Conservation (phyloP, 371 early-diverging fungal genomes). For the Syncephalastrum contaminatum region DNA sequence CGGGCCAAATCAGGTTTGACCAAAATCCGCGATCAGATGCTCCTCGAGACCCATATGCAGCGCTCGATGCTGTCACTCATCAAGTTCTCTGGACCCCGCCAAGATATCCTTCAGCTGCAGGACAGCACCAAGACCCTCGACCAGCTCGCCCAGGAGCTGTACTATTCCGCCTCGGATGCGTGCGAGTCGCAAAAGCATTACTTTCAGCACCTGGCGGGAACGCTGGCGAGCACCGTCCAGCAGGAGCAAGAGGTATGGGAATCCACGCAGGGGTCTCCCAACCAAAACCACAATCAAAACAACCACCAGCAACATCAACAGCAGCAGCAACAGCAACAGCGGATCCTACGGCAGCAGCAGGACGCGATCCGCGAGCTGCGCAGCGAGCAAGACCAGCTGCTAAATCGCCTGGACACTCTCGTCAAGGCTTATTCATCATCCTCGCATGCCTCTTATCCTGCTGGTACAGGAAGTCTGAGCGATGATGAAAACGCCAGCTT, state of each 20-base stretch:
- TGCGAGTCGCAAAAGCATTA: conserved; percentile 10
- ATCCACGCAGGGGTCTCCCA: too few relatives aligned
- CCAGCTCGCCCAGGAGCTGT: conserved; percentile 13
- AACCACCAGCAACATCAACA: background rate
- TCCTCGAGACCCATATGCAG: conserved; percentile 14
- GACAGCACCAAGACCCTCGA: conserved; percentile 5
- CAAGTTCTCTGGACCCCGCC: conserved; percentile 3
- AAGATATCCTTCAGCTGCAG: conserved; percentile 6
- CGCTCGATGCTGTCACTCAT: conserved; percentile 10
- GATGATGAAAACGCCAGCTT: conserved; percentile 14
- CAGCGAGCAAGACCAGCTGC: background rate
- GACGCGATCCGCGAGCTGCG: background rate
- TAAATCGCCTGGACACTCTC: too few relatives aligned
- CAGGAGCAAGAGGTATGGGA: background rate
- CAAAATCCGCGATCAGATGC: conserved; percentile 8
- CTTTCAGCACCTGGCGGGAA: conserved; percentile 25
- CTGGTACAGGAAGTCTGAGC: conserved; percentile 9
- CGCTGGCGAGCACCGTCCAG: conserved; percentile 9
- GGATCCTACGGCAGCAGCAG: background rate
- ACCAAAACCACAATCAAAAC: too few relatives aligned
- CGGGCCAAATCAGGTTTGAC: background rate
- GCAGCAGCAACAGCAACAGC: background rate
- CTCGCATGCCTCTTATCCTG: too few relatives aligned
- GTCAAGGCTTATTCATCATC: too few relatives aligned
- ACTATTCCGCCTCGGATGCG: conserved; percentile 7